Percentiles rank a stretch among this genome's conserved stretches.
phyloP scores from a whole-genome alignment of 192 early-diverging fungal genomes.

The Diversispora epigaea region DNA sequence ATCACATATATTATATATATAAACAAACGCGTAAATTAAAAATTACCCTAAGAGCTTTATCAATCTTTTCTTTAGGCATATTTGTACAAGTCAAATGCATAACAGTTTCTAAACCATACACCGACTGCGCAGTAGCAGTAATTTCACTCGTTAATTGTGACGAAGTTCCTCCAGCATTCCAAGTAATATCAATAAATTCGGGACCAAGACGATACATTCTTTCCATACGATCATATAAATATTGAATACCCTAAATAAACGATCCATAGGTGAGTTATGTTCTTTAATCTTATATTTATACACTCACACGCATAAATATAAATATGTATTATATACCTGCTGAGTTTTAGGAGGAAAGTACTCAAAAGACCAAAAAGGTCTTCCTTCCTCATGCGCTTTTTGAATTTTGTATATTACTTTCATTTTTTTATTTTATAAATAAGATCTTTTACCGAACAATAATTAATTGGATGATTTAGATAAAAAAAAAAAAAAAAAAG shows the following conservation, averaged over 20 bases:
- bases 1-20: too few species aligned
- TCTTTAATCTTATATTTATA: too few species aligned
- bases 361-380: slow-evolving; percentile 84
- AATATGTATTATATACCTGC: slow-evolving; percentile 39
- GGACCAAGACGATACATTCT: slow-evolving; percentile 89
- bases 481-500: too few species aligned
- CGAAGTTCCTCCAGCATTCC: slow-evolving; percentile 92
- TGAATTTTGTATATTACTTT: slow-evolving; percentile 67
- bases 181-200: slow-evolving; percentile 95
- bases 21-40: background rate
- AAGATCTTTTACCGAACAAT: too few species aligned
- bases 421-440: slow-evolving; percentile 42
- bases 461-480: too few species aligned
- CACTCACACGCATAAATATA: too few species aligned
- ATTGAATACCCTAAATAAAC: slow-evolving; percentile 69
- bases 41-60: slow-evolving; percentile 68
- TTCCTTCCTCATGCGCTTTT: slow-evolving; percentile 53
- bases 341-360: slow-evolving; percentile 99
- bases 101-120: slow-evolving; percentile 86
- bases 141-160: slow-evolving; percentile 91
- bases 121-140: slow-evolving; percentile 78
- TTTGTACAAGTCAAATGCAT: slow-evolving; percentile 99
- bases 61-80: slow-evolving; percentile 87
- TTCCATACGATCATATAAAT: slow-evolving; percentile 95
- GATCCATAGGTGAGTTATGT: too few species aligned